Evolutionary conservation across 148 eudicot genomes (phyloP), one percentile per base, ranked within the genome.

Genomic region (Polygonum maritimum): DNA sequence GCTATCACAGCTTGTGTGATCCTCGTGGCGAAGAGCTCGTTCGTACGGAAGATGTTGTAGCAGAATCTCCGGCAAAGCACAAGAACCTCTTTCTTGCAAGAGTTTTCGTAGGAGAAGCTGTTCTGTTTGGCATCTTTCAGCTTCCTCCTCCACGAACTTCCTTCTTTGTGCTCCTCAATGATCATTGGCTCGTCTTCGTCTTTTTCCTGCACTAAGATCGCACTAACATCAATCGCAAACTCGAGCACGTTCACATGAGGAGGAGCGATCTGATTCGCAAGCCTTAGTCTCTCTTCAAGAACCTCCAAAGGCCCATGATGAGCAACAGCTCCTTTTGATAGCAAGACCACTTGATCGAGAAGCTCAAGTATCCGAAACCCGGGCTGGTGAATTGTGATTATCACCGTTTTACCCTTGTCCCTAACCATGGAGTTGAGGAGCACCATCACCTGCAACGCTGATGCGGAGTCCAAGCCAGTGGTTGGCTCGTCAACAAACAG

Each of bases 401-500:
- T 80, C 12, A 92, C 71, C 6, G 98, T 94, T 85, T 94, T 94
- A 14, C 88, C 92, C 79, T 87, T 90, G 60, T 76, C 84, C 13
- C 78, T 77, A 9, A 60, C 97, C 96, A 92, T 88, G 11, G 86
- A 76, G 74, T 89, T 90, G 2, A 94, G 91, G 76, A 92, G 77
- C 5, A 82, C 62, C n/a, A 94, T 73, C 2, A 95, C 87, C 60
- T 92, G 90, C 74, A 95, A 87, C 33, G 99, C 99, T 7, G 98
- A 92, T 5, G 83, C 84, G 1, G 99, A 95, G 76, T 95, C 99
- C 77, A 95, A 74, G 26, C 99, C 99, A 0, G 98, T 90, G 58
- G 99, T 95, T 21, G 98, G 97, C 84, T 95, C 99, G 69, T 95
- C 98, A 9, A 95, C 86, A 57, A 95, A 75, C 52, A 95, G 74